Evolutionary conservation across 2,329 filamentous ascomycete genomes (phyloP).

Genomic region (Pezicula radicicola): DNA sequence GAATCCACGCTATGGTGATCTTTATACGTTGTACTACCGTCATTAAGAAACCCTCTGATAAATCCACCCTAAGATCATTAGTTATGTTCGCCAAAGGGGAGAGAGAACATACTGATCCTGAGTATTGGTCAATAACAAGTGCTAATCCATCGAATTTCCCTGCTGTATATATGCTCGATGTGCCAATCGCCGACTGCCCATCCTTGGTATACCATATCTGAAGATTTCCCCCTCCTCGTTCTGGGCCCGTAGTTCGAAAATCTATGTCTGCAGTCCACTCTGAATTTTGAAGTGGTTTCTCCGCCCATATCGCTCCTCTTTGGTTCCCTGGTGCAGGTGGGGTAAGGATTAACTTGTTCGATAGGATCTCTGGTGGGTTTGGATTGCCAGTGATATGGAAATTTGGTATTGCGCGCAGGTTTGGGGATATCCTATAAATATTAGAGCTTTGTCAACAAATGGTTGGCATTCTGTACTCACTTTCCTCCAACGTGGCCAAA

Average conservation of each 20-base stretch:
- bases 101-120: slow-evolving; percentile 50
- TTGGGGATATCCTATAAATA: slow-evolving; percentile 25
- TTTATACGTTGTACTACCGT: slow-evolving; percentile 78
- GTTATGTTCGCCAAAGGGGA: slow-evolving; percentile 1
- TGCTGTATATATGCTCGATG: slow-evolving; percentile 79
- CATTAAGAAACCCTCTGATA: slow-evolving; percentile 90
- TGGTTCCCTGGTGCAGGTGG: slow-evolving; percentile 84
- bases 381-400: slow-evolving; percentile 38
- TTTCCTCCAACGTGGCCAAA: slow-evolving; percentile 42
- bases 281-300: slow-evolving; percentile 56
- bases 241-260: slow-evolving; percentile 83
- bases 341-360: slow-evolving; percentile 89
- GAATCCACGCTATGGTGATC: slow-evolving; percentile 74
- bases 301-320: slow-evolving; percentile 79
- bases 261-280: slow-evolving; percentile 82
- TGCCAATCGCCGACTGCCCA: slow-evolving; percentile 61
- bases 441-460: slow-evolving; percentile 5
- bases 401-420: slow-evolving; percentile 24
- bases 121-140: slow-evolving; percentile 80
- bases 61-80: slow-evolving; percentile 58
- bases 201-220: slow-evolving; percentile 88
- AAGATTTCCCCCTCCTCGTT: slow-evolving; percentile 82
- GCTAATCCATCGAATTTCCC: slow-evolving; percentile 87
- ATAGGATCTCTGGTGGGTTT: slow-evolving; percentile 62
- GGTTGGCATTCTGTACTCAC: slow-evolving; percentile 15